These are phyloP conservation scores for Cenchrus fungigraminus DNA, from an alignment of 176 grass and related monocot genomes.

Conservation along the genomic window DNA sequence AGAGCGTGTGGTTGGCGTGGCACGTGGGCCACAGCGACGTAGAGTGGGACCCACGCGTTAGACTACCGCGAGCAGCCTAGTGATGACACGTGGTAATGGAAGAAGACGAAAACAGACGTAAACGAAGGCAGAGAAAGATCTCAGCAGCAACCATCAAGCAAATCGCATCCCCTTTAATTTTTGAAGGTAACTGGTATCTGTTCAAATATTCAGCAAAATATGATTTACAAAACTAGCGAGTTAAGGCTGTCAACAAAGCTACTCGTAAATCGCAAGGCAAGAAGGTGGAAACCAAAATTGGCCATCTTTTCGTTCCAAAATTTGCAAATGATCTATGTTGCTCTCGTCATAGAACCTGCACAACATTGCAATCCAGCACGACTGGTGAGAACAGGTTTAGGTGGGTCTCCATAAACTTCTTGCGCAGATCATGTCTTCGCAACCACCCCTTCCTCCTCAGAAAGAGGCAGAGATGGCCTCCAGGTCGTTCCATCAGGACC, in stretches of 20 bases:
- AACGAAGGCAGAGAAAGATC: neutral
- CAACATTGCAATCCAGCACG: neutral
- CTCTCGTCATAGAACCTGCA: neutral
- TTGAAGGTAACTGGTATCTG: neutral
- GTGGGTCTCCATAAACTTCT: neutral
- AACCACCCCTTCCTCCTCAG: conserved; percentile 44
- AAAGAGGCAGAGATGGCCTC: conserved; percentile 62
- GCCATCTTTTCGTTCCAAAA: no score
- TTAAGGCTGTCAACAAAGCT: neutral
- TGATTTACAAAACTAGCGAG: neutral
- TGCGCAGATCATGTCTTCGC: conserved; percentile 21
- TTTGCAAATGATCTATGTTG: neutral
- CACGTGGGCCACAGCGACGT: neutral
- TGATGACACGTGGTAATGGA: neutral
- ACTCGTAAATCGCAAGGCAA: neutral
- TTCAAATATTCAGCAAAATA: neutral
- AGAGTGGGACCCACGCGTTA: neutral
- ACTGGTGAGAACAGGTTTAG: neutral
- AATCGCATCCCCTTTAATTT: neutral
- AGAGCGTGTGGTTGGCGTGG: conserved; percentile 30
- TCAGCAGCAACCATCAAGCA: neutral
- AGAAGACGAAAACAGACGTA: neutral
- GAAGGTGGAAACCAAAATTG: conserved; percentile 3
- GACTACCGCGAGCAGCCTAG: neutral
- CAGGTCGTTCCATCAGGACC: conserved; percentile 71